Base-by-base conservation (phyloP, 2,329 filamentous ascomycete genomes). In the Alternaria conjuncta region DNA sequence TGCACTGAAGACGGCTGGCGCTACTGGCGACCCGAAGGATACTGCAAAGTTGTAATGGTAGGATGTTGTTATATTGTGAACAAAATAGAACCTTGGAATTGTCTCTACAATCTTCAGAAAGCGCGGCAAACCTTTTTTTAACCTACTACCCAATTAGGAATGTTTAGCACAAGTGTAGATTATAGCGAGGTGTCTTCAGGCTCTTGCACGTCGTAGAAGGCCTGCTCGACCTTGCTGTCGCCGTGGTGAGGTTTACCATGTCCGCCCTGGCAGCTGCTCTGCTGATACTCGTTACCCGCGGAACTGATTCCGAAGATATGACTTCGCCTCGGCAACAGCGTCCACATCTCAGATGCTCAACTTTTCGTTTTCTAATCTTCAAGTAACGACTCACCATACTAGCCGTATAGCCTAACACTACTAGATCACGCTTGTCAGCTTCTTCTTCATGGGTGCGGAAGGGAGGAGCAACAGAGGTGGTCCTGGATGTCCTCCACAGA, bases 1-100 rank as follows among this genome's bases (percentile, higher is more conserved):
- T 49, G 67, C 75, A 0, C 64, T 84, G 61, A 72, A 70, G 60
- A 64, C 61, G 20, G 72, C 65, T 5, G 71, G 73, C 21, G 64
- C 59, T 25, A 68, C 65, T 8, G 67, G 64, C 3, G 26, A 56
- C n/a, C 46, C 28, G 9, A 58, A 54, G 45, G 55, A 62, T 32
- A 43, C 26, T 6, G 61, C 66, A 9, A 70, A 63, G 46, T 57
- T 71, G 3, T 71, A 20, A 60, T 13, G 41, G 6, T 13, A 45
- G n/a, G 1, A 18, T 21, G 0, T 11, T 11, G n/a, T 18, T 6
- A 18, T 0, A 0, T 41, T 18, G n/a, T 18, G 5, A 41, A 41
- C 15, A 18, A 5, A 41, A 18, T 0, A 0, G 15, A 18, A n/a
- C n/a, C n/a, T n/a, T n/a, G n/a, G n/a, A n/a, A n/a, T n/a, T n/a